Percentiles rank a stretch among this genome's conserved stretches.
phyloP scores from a whole-genome alignment of 2,329 filamentous ascomycete genomes.

The Paracoccidioides lutzii region DNA sequence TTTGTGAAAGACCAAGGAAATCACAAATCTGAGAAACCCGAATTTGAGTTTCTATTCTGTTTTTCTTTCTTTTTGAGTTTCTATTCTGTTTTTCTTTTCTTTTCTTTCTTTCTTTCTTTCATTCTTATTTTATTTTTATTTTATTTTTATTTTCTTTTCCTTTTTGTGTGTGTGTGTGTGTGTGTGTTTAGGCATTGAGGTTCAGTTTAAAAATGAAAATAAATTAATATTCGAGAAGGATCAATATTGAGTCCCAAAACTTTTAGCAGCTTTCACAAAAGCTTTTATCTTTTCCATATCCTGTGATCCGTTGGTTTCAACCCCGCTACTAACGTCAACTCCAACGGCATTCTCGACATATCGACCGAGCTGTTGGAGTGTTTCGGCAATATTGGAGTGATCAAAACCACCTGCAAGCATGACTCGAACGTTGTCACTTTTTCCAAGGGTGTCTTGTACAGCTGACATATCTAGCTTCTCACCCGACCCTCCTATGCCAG shows the following conservation, averaged over 20 bases:
- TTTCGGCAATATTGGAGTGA: conserved; percentile 60
- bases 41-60: too few species aligned
- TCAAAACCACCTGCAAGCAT: conserved; percentile 77
- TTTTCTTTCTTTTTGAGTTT: too few species aligned
- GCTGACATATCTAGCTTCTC: conserved; percentile 58
- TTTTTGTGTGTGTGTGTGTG: not conserved
- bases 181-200: not conserved
- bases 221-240: not conserved
- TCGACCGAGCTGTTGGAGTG: conserved; percentile 51
- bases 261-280: conserved; percentile 67
- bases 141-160: too few species aligned
- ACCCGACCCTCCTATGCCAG: conserved; percentile 70
- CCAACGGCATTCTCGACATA: conserved; percentile 54
- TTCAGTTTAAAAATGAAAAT: not conserved
- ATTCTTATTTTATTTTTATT: too few species aligned
- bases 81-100: too few species aligned
- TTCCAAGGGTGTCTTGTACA: conserved; percentile 53
- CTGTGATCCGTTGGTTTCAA: conserved; percentile 73
- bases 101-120: too few species aligned
- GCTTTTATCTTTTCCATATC: conserved; percentile 64
- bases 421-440: conserved; percentile 58
- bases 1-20: too few species aligned
- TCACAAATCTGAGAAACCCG: too few species aligned
- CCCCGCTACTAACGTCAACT: conserved; percentile 88
- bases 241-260: conserved; percentile 19